Evolutionary conservation across 2,329 filamentous ascomycete genomes (phyloP).

Genomic region (Kalaharituber pfeilii): DNA sequence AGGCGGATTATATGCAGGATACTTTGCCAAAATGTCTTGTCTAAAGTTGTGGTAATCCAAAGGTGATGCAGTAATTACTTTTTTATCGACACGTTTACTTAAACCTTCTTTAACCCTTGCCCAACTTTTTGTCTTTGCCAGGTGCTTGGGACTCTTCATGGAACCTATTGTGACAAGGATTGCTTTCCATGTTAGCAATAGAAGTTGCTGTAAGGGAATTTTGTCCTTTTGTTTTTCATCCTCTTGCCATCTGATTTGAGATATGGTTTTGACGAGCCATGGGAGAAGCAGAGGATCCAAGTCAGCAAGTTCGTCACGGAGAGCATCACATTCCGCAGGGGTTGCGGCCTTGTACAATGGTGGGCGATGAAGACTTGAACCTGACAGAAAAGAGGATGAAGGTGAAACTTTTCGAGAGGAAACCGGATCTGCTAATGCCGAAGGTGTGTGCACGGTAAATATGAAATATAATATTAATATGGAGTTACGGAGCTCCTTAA

Average conservation of each 20-base stretch:
- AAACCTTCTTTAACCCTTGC: constrained; percentile 39
- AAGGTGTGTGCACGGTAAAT: background rate
- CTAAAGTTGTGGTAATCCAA: constrained; percentile 92
- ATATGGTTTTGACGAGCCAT: constrained; percentile 37
- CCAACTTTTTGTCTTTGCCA: constrained; percentile 55
- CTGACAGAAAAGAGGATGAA: background rate
- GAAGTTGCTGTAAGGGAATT: constrained; percentile 25
- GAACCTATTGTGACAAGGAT: constrained; percentile 65
- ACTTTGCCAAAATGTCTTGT: constrained; percentile 94
- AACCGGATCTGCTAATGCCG: background rate
- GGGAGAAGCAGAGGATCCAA: constrained; percentile 33
- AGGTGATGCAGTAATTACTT: constrained; percentile 77
- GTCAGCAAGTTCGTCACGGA: constrained; percentile 31
- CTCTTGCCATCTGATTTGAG: constrained; percentile 25
- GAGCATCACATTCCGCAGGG: constrained; percentile 8
- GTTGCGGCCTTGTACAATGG: background rate
- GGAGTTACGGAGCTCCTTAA: constrained; percentile 20
- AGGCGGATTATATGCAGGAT: constrained; percentile 87
- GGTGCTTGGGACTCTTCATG: constrained; percentile 32
- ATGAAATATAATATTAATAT: constrained; percentile 22
- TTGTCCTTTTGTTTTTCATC: constrained; percentile 25
- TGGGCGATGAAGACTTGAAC: background rate
- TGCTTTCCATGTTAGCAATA: constrained; percentile 54
- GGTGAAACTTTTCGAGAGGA: constrained; percentile 7
- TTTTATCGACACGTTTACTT: constrained; percentile 39